Evolutionary conservation across 2,329 filamentous ascomycete genomes (phyloP), one percentile per base, ranked within the genome.

Genomic region (Xylaria sp.): DNA sequence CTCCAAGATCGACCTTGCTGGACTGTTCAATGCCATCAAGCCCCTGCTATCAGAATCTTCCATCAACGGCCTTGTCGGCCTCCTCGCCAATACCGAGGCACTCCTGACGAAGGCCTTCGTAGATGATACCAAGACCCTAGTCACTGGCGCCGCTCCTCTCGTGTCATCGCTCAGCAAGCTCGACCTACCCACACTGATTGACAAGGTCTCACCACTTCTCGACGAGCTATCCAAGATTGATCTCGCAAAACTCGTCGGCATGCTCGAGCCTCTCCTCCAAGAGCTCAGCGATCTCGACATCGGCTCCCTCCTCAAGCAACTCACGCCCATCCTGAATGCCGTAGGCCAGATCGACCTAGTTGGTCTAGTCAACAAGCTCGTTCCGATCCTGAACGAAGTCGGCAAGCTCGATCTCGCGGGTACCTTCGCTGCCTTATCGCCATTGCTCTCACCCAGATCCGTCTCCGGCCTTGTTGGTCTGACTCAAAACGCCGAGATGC

Each of bases 401-500:
- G 63, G 68, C 35, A 65, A 70, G 42, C 64, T 75, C 7, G 71
- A 76, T 42, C 65, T 76, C 4, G 62, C 71, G 54, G 73, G 67
- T 3, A 60, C 75, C 4, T 66, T 76, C 46, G 61, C 74, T 10
- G 68, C 70, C 0, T 19, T 76, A 13, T 65, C 70, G 18, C 76
- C 74, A 2, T 65, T 74, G 9, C 66, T 77, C 37, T 75, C 73
- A 0, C 69, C 74, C 1, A 51, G 69, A 10, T 71, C 70, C 0
- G 63, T 77, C 6, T 65, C 70, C 57, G 75, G 74, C 4, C 60
- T 78, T 4, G 61, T 75, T 1, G 73, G 74, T 1, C 67, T 78
- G 6, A 64, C 78, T 19, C 65, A 64, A 2, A 77, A 76, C 48
- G 75, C 74, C 0, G 74, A 76, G 57, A 66, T 70, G n/a, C 67